Evolutionary conservation across 768 basidiomycete genomes (phyloP).

Genomic region (Mycena kentingensis): DNA sequence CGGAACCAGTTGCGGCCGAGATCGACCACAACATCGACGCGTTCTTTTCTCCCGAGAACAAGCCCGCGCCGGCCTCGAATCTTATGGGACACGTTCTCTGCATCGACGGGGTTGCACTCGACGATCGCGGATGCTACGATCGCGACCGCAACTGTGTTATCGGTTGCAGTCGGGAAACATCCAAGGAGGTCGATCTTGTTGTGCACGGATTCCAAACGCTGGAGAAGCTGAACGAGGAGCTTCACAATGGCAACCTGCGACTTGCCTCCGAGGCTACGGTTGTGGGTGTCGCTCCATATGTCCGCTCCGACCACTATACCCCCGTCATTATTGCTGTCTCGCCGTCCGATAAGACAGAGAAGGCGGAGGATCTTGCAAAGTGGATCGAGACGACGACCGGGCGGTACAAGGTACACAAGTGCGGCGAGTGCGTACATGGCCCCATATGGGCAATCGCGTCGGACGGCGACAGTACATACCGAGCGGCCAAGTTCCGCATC

Average conservation of each 20-base stretch:
- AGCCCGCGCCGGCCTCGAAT: constrained; percentile 5
- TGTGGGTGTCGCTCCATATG: constrained; percentile 27
- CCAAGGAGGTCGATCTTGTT: not conserved
- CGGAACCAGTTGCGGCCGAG: constrained; percentile 15
- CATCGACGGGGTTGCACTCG: constrained; percentile 32
- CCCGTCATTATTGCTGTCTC: constrained; percentile 27
- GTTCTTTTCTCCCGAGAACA: constrained; percentile 16
- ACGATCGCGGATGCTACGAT: constrained; percentile 24
- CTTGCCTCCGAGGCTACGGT: constrained; percentile 34
- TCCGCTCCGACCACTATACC: constrained; percentile 26
- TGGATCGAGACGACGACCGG: no score
- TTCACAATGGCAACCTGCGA: constrained; percentile 10
- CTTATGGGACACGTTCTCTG: constrained; percentile 24
- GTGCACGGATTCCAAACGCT: constrained; percentile 10
- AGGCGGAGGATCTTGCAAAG: constrained; percentile 5
- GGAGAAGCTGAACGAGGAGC: constrained; percentile 11
- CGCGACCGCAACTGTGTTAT: constrained; percentile 5
- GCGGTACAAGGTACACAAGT: no score
- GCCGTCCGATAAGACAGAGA: constrained; percentile 28
- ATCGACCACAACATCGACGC: constrained; percentile 16
- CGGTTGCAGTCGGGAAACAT: constrained; percentile 30
- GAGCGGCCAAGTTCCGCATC: constrained; percentile 21
- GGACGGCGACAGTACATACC: constrained; percentile 33
- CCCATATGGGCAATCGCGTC: constrained; percentile 28
- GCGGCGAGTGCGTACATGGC: no score